Evolutionary conservation across 2,329 filamentous ascomycete genomes (phyloP).

Genomic region (Aulographum hederae): DNA sequence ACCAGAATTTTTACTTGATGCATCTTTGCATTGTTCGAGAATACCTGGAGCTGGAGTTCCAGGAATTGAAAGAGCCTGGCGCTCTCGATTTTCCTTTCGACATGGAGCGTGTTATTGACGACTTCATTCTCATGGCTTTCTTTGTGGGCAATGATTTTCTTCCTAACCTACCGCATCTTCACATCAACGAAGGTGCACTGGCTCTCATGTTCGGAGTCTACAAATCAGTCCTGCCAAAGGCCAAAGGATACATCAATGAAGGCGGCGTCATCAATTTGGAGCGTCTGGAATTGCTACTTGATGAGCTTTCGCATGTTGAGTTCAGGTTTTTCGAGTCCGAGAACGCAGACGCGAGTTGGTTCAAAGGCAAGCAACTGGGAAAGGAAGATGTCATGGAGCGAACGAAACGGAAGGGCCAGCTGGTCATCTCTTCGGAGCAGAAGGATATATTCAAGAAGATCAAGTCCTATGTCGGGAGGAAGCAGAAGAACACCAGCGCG

Average conservation of each 20-base stretch:
- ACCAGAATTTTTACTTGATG: constrained; percentile 96
- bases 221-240: constrained; percentile 71
- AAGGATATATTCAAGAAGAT: constrained; percentile 67
- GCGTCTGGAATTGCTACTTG: constrained; percentile 57
- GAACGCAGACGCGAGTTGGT: constrained; percentile 76
- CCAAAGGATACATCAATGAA: constrained; percentile 93
- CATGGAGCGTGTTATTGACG: constrained; percentile 91
- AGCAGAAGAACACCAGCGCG: constrained; percentile 27
- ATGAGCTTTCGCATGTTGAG: constrained; percentile 76
- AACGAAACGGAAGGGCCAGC: constrained; percentile 38
- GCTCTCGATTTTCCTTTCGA: constrained; percentile 65
- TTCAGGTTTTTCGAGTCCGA: constrained; percentile 86
- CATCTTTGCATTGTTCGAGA: constrained; percentile 95
- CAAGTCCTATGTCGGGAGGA: constrained; percentile 63
- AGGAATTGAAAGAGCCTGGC: constrained; percentile 64
- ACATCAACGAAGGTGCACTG: constrained; percentile 95
- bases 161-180: constrained; percentile 84
- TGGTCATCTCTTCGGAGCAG: constrained; percentile 54
- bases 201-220: constrained; percentile 96
- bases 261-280: constrained; percentile 78
- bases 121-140: constrained; percentile 99
- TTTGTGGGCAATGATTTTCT: constrained; percentile 99
- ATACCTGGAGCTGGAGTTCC: constrained; percentile 92
- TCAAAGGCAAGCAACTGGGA: constrained; percentile 65
- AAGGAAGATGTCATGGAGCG: constrained; percentile 49